phyloP scores from a whole-genome alignment of 2,329 filamentous ascomycete species.

The Diaporthe citrichinensis region DNA sequence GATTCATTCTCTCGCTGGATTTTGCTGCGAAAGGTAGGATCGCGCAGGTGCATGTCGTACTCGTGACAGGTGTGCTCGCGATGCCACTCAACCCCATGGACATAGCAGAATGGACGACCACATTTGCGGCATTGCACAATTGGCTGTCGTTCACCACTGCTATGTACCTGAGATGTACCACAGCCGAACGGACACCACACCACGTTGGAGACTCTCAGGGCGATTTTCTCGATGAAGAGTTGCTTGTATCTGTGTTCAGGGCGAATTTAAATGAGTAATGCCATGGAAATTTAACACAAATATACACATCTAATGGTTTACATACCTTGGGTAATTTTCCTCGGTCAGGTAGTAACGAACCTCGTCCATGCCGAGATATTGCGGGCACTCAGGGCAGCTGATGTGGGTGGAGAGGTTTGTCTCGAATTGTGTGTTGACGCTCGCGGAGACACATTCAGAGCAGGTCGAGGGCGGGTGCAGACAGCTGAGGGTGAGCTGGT shows the following conservation, averaged over 20 bases:
- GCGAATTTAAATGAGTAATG: background rate
- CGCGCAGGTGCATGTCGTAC: background rate
- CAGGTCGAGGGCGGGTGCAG: background rate
- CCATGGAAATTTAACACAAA: too few species aligned
- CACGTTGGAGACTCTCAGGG: background rate
- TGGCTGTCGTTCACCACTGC: background rate
- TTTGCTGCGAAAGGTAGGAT: background rate
- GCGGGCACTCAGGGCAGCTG: constrained; percentile 3
- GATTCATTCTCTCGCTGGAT: background rate
- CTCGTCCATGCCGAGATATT: background rate
- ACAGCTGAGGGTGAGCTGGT: background rate
- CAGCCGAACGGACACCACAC: constrained; percentile 13
- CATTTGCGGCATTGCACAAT: background rate
- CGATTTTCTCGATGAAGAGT: background rate
- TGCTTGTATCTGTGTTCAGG: background rate
- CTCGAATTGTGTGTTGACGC: background rate
- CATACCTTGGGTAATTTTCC: background rate
- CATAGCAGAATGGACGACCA: background rate
- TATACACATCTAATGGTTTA: too few species aligned
- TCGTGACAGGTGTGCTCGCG: background rate
- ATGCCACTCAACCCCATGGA: background rate
- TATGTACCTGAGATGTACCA: background rate
- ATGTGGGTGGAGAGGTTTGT: background rate
- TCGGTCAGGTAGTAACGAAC: background rate
- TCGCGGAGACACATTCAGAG: background rate